Evolutionary conservation across 78 protist genomes (phyloP), one percentile per base, ranked within the genome.

Genomic region (Salpingoeca rosetta): DNA sequence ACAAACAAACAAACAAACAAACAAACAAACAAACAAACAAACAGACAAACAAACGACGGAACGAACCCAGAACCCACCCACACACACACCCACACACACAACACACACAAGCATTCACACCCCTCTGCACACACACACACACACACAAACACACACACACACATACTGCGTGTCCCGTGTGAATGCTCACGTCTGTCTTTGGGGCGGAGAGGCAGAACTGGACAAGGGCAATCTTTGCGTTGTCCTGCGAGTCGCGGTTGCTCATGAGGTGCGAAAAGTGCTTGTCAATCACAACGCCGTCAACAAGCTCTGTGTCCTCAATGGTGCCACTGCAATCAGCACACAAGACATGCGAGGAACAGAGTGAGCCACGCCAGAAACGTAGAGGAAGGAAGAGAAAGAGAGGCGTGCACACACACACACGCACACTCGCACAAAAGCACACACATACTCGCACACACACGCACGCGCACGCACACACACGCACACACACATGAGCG

Each of bases 201-300:
- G 99, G 99, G 26, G 99, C 95, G 1, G 98, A 94, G 38, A 99
- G 90, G 79, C 95, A 91, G 92, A 98, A 99, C 92, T 99, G 99
- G 85, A 98, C 96, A 43, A 99, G 92, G 76, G 95, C 99, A 78
- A 99, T 96, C 94, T 98, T 99, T 51, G 99, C 99, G 80, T 98
- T 96, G 51, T 89, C 90, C 40, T 94, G 81, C 92, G 81, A 31
- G 97, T 93, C n/a, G 97, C 98, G 10, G 96, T 98, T 40, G 93
- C 96, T 28, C 97, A 87, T 0, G 39, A 76, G 85, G 42, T 92
- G 89, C 24, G 96, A 42, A 1, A 93, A 93, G 44, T 85, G 79
- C 86, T 96, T 98, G 31, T 87, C 91, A 87, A 99, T 94, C 39
- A 97, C 96, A 22, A 96, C 43, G 37, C 99, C 99, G 56, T 92